Conservation (phyloP, 1,139 yeast species). For the Kazachstania sp. region DNA sequence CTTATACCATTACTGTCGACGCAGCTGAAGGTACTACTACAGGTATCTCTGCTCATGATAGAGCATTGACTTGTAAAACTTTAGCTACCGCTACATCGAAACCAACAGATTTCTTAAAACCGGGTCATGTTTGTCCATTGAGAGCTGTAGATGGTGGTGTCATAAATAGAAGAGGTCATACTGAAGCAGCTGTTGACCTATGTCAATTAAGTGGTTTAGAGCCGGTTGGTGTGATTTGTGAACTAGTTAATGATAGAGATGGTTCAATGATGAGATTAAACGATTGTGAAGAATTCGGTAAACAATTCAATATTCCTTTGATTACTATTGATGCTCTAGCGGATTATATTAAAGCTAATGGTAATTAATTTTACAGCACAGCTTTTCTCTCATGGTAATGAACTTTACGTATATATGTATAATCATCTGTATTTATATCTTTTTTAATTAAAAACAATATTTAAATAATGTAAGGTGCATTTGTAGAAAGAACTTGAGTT, state of each 20-base stretch:
- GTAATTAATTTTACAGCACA: neutral
- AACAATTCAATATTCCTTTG: slow-evolving; percentile 54
- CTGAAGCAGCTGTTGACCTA: slow-evolving; percentile 95
- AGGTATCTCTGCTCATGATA: slow-evolving; percentile 90
- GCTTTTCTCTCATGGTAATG: neutral
- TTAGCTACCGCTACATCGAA: slow-evolving; percentile 55
- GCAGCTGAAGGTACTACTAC: slow-evolving; percentile 82
- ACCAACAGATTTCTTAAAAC: slow-evolving; percentile 67
- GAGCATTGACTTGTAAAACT: slow-evolving; percentile 71
- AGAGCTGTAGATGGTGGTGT: slow-evolving; percentile 87
- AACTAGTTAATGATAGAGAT: slow-evolving; percentile 84
- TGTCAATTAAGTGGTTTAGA: slow-evolving; percentile 67
- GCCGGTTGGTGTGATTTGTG: slow-evolving; percentile 94
- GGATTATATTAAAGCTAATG: slow-evolving; percentile 37
- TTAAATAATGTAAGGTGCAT: too few species aligned
- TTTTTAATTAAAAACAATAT: too few species aligned
- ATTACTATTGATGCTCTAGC: slow-evolving; percentile 76
- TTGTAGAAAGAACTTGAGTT: too few species aligned
- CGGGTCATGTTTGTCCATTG: slow-evolving; percentile 91
- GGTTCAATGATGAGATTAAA: slow-evolving; percentile 93
- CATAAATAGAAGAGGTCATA: slow-evolving; percentile 79
- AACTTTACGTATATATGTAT: neutral
- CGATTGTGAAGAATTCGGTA: slow-evolving; percentile 70
- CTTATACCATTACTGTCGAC: slow-evolving; percentile 91
- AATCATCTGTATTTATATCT: neutral